phyloP scores from a whole-genome alignment of 1,139 yeast genomes.

The Taphrina deformans region DNA sequence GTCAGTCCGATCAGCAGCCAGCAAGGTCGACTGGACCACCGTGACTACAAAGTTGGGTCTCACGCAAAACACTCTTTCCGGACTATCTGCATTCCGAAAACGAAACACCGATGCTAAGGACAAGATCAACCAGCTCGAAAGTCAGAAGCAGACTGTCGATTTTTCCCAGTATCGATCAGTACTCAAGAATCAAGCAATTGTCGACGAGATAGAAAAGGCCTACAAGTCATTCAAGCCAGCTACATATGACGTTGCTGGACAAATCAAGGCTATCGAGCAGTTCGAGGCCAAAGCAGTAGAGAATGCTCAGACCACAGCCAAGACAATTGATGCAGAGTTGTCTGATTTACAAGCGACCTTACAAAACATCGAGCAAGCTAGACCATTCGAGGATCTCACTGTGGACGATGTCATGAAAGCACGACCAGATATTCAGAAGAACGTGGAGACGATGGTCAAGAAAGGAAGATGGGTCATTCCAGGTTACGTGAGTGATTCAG shows the following conservation, averaged over 20 bases:
- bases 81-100: conserved; percentile 91
- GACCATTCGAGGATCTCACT: conserved; percentile 96
- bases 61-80: conserved; percentile 86
- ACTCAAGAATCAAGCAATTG: conserved; percentile 77
- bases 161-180: conserved; percentile 74
- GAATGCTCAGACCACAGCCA: conserved; percentile 92
- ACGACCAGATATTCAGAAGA: conserved; percentile 95
- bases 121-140: conserved; percentile 65
- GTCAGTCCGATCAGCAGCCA: conserved; percentile 32
- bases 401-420: conserved; percentile 93
- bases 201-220: conserved; percentile 77
- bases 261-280: conserved; percentile 85
- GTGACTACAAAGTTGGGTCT: conserved; percentile 85
- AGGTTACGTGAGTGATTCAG: conserved; percentile 59
- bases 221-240: conserved; percentile 76
- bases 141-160: conserved; percentile 76
- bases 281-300: conserved; percentile 94
- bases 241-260: conserved; percentile 82
- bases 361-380: conserved; percentile 90
- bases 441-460: conserved; percentile 91
- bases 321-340: conserved; percentile 82
- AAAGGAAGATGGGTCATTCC: conserved; percentile 98
- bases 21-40: conserved; percentile 81
- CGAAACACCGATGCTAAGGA: conserved; percentile 97
- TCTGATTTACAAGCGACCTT: conserved; percentile 82